These are phyloP conservation scores for Papiliotrema terrestris DNA, from an alignment of 1,284 basidiomycete species.

Conservation along the genomic window DNA sequence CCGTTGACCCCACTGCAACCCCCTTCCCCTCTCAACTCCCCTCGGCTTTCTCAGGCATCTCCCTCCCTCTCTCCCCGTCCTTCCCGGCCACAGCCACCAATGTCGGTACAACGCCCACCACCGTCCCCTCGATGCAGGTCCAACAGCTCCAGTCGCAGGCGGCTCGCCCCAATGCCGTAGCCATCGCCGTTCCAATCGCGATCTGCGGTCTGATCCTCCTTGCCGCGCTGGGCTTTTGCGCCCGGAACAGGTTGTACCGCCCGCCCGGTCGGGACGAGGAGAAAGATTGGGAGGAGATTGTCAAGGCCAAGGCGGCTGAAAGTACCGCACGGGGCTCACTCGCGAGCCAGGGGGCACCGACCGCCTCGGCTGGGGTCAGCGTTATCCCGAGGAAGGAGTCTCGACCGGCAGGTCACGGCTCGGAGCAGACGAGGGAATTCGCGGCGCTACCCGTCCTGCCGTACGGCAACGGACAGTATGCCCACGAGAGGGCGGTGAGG, in stretches of 20 bases:
- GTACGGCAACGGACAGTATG: too few relatives aligned
- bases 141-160: background rate
- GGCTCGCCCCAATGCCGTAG: slow-evolving; percentile 1
- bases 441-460: too few relatives aligned
- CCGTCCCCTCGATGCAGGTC: background rate
- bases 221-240: slow-evolving; percentile 17
- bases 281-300: slow-evolving; percentile 12
- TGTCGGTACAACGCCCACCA: too few relatives aligned
- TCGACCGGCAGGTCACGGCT: too few relatives aligned
- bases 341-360: background rate
- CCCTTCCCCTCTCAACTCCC: background rate
- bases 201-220: slow-evolving; percentile 19
- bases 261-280: slow-evolving; percentile 4
- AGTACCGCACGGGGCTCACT: background rate
- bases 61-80: background rate
- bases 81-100: background rate
- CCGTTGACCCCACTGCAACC: too few relatives aligned
- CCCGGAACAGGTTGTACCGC: slow-evolving; percentile 8
- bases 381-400: background rate
- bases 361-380: background rate
- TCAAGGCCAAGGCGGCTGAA: slow-evolving; percentile 9
- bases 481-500: too few relatives aligned
- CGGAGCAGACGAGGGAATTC: too few relatives aligned
- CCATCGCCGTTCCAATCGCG: slow-evolving; percentile 19
- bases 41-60: too few relatives aligned